Evolutionary conservation across 805 yeast species (phyloP), one percentile per base, ranked within the genome.

Genomic region (Ogataea angusta): DNA sequence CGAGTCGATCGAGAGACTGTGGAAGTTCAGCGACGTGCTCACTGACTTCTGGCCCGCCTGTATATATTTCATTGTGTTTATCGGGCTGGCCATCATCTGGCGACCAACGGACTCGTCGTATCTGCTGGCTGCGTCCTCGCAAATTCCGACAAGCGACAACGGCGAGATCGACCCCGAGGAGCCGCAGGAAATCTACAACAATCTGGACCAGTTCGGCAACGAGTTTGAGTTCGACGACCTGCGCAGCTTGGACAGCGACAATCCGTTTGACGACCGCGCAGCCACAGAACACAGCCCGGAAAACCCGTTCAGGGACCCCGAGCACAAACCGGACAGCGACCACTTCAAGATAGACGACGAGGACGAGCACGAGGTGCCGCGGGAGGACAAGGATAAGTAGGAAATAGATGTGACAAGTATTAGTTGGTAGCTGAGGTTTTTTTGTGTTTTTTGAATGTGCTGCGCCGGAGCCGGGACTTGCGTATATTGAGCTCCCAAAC

Each of bases 71-170:
- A 65, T 82, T 34, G 90, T 90, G 27, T 90, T 93, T 61, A 75
- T 83, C 54, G 77, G 89, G 8, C 73, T 93, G 48, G 86, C 96
- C 5, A 78, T 89, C 69, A 76, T 93, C 48, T 93, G 99, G 99
- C 82, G 99, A 64, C 99, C 99, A 39, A 91, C 97, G 0, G 93
- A 85, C 52, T 88, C 95, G 29, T 89, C 96, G 43, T 85, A 90
- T 56, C 82, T 95, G 78, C 76, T 93, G 57, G 98, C 97, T 10
- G 90, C 90, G 47, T 86, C 96, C 2, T 87, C 88, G 38, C 98
- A 93, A 66, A 70, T 93, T 32, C 93, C 96, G 49, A 84, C 57
- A 7, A 46, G 53, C 22, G 86, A 83, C 47, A 74, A 72, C 26
- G 89, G 78, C 30, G 84, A 40, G 2, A 51, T 40, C 14, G 53